Conservation (phyloP, 257 asterid genomes). For the Salvia rosmarinus region DNA sequence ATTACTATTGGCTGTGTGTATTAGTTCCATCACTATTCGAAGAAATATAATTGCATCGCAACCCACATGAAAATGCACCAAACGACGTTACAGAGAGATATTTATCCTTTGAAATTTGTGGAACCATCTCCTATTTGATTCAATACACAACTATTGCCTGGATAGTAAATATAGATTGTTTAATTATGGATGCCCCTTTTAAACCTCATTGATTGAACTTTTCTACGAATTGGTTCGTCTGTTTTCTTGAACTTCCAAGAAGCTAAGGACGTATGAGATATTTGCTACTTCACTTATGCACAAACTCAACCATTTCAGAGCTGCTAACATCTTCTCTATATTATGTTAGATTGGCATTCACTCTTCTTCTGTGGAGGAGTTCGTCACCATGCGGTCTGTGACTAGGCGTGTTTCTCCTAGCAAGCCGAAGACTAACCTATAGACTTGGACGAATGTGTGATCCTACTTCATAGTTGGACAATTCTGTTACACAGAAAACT, state of each 20-base stretch:
- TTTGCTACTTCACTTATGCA: neutral
- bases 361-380: slow-evolving; percentile 91
- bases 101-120: neutral
- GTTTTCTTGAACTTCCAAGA: slow-evolving; percentile 14
- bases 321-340: neutral
- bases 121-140: neutral
- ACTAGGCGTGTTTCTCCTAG: slow-evolving; percentile 56
- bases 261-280: neutral
- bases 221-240: neutral
- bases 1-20: too few relatives aligned
- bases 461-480: slow-evolving; percentile 16
- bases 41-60: neutral
- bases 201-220: neutral
- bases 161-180: neutral
- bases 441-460: neutral
- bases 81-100: too few relatives aligned
- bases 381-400: slow-evolving; percentile 78
- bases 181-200: neutral
- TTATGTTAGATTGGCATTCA: slow-evolving; percentile 74
- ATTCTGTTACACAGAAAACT: neutral
- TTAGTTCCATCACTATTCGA: neutral
- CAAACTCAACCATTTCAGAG: neutral
- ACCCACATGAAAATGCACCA: too few relatives aligned
- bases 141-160: neutral
- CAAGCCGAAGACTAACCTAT: slow-evolving; percentile 60